These are phyloP conservation scores for Kwoniella shivajii DNA, from an alignment of 1,284 basidiomycete species.

Conservation along the genomic window DNA sequence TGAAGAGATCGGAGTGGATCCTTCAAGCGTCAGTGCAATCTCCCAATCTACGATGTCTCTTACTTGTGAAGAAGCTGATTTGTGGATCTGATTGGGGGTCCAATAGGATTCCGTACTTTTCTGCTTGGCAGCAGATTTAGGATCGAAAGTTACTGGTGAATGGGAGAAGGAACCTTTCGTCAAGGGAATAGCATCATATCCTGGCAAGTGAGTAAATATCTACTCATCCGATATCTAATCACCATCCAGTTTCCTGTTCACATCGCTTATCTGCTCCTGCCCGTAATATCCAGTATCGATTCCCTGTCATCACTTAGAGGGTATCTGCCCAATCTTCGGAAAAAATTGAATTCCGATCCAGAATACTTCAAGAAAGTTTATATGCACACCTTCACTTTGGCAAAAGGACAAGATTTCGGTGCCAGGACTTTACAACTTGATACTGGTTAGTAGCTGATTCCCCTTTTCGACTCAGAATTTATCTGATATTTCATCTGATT, in stretches of 20 bases:
- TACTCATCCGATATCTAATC: background rate
- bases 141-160: constrained; percentile 62
- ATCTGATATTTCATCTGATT: no score
- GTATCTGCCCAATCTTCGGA: constrained; percentile 63
- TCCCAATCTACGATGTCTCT: constrained; percentile 4
- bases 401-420: constrained; percentile 65
- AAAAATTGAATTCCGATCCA: constrained; percentile 67
- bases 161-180: constrained; percentile 77
- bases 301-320: constrained; percentile 68
- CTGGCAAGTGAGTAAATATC: constrained; percentile 34
- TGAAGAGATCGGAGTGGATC: constrained; percentile 51
- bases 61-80: background rate
- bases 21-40: constrained; percentile 38
- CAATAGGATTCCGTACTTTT: constrained; percentile 51
- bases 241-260: background rate
- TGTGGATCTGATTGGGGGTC: background rate
- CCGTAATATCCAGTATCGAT: constrained; percentile 63
- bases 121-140: constrained; percentile 53
- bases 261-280: background rate
- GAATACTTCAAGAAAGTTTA: constrained; percentile 86
- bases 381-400: constrained; percentile 84
- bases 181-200: constrained; percentile 71
- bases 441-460: constrained; percentile 53
- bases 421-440: constrained; percentile 57
- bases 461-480: background rate